phyloP scores from a whole-genome alignment of 2,329 filamentous ascomycete genomes.

The Penicillium sp. region DNA sequence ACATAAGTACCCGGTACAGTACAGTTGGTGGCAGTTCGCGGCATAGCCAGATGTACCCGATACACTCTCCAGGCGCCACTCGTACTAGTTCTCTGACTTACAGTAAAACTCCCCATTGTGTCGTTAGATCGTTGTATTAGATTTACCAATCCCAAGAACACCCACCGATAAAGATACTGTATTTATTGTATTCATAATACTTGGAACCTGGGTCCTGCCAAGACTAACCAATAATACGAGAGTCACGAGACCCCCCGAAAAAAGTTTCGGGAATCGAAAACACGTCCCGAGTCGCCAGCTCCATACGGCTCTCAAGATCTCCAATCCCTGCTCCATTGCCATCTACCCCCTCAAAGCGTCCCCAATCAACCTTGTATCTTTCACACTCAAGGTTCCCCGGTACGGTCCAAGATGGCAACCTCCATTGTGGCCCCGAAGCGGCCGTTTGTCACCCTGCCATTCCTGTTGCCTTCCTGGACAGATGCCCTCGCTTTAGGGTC shows the following conservation, averaged over 20 bases:
- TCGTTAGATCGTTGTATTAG: not conserved
- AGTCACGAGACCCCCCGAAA: conserved; percentile 25
- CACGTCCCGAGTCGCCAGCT: not conserved
- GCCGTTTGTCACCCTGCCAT: conserved; percentile 37
- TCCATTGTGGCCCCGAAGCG: conserved; percentile 32
- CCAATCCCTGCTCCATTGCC: conserved; percentile 2
- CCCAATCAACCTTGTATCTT: not conserved
- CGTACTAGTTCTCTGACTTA: not conserved
- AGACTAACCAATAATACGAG: not conserved
- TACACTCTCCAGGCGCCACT: not conserved
- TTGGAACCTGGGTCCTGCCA: not conserved
- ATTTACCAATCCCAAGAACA: not conserved
- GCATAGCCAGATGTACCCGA: not conserved
- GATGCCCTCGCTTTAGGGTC: conserved; percentile 32
- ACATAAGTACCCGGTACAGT: conserved; percentile 5
- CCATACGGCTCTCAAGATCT: not conserved
- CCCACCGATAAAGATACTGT: not conserved
- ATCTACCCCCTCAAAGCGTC: not conserved
- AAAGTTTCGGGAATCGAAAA: conserved; percentile 22
- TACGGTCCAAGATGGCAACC: conserved; percentile 27
- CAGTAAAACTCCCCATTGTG: not conserved
- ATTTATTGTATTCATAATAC: not conserved
- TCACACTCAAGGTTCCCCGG: not conserved
- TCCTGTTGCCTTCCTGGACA: conserved; percentile 40
- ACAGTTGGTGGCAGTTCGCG: not conserved